These are phyloP conservation scores for Patellifolia procumbens DNA, from an alignment of 179 eudicot genomes.

Conservation along the genomic window DNA sequence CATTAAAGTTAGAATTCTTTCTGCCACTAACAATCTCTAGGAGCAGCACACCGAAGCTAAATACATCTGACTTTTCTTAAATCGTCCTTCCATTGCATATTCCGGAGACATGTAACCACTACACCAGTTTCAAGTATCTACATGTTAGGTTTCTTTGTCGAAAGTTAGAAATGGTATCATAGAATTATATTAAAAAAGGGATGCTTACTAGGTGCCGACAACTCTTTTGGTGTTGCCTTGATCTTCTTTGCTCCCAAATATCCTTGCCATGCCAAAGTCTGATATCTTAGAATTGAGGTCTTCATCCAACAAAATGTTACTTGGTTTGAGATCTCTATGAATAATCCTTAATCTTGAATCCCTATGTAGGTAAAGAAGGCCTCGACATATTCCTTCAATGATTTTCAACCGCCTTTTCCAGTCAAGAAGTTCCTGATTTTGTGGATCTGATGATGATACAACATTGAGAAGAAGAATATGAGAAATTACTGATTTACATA, in stretches of 20 bases:
- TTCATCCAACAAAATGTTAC: too few relatives aligned
- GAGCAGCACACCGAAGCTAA: slow-evolving; percentile 45
- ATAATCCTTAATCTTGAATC: too few relatives aligned
- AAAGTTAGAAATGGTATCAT: neutral
- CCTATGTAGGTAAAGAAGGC: too few relatives aligned
- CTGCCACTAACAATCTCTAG: slow-evolving; percentile 50
- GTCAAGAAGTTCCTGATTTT: neutral
- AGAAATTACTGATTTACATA: neutral
- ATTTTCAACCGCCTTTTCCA: too few relatives aligned
- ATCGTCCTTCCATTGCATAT: slow-evolving; percentile 52
- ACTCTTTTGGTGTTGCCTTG: too few relatives aligned
- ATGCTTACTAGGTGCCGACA: slow-evolving; percentile 22
- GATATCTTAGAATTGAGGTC: too few relatives aligned
- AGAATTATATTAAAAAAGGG: neutral
- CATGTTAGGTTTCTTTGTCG: neutral
- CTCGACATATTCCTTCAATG: too few relatives aligned
- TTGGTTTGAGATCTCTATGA: too few relatives aligned
- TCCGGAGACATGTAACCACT: slow-evolving; percentile 65
- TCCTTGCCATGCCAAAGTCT: too few relatives aligned
- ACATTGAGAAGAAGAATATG: neutral
- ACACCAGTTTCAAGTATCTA: neutral
- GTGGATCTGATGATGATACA: slow-evolving; percentile 9
- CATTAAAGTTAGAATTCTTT: slow-evolving; percentile 33
- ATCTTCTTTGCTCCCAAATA: too few relatives aligned
- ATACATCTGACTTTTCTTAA: slow-evolving; percentile 59